Conservation (phyloP, 1,139 yeast genomes). For the Saccharomycopsis phalli region DNA sequence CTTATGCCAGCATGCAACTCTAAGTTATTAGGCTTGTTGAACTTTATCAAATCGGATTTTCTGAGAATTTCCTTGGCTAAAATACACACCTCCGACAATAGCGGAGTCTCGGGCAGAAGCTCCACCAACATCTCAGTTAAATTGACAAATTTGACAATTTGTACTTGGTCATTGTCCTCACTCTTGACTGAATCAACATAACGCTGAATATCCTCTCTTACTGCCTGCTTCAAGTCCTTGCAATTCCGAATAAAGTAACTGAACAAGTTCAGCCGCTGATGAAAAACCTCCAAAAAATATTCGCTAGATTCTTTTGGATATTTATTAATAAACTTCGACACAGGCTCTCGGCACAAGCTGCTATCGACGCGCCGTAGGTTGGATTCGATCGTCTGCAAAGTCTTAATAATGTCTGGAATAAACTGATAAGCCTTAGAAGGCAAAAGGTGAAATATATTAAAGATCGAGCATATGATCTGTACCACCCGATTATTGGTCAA, state of each 20-base stretch:
- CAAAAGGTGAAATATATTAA: constrained; percentile 82
- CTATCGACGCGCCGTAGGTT: constrained; percentile 76
- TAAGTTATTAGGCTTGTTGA: too few species aligned
- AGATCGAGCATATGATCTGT: constrained; percentile 80
- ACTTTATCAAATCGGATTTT: too few species aligned
- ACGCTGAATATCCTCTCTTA: constrained; percentile 42
- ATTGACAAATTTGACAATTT: constrained; percentile 61
- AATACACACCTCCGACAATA: too few species aligned
- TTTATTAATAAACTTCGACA: constrained; percentile 78
- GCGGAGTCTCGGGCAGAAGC: constrained; percentile 37
- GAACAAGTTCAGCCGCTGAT: constrained; percentile 55
- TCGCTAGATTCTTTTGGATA: constrained; percentile 70
- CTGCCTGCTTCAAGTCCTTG: constrained; percentile 43
- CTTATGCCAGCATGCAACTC: too few species aligned
- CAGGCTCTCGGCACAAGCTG: constrained; percentile 85
- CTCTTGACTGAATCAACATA: constrained; percentile 32
- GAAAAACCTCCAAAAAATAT: constrained; percentile 60
- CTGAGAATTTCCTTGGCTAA: too few species aligned
- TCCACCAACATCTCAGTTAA: constrained; percentile 56
- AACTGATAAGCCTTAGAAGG: constrained; percentile 92
- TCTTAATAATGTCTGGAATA: constrained; percentile 76
- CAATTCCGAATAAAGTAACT: constrained; percentile 58
- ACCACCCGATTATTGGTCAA: constrained; percentile 75
- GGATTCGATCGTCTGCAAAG: constrained; percentile 71
- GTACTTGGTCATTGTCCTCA: constrained; percentile 45